Base-by-base conservation (phyloP, 2,329 filamentous ascomycete species). In the Pseudocercospora vitis region DNA sequence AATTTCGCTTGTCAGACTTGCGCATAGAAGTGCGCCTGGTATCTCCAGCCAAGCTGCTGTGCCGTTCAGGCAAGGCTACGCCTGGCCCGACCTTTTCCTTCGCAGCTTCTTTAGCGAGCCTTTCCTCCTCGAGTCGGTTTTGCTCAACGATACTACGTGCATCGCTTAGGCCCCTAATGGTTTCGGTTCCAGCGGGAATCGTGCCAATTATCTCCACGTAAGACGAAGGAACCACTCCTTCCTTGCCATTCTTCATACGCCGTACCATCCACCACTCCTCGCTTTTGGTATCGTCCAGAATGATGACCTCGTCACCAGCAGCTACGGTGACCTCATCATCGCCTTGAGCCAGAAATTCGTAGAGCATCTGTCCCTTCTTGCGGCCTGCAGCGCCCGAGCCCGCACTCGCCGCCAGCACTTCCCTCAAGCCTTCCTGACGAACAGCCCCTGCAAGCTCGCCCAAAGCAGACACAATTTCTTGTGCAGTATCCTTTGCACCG, bases 211-310 rank as follows among this genome's bases (percentile, higher is more conserved):
- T 78, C 71, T 99, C 92, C 63, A 99, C 86, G 67, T 97, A 99
- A 73, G 90, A 96, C 76, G 91, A 94, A 11, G 94, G 94, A 7
- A 99, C 91, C 21, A 99, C 94, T 32, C 94, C 94, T 74, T 96
- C 90, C 68, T 91, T 94, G 63, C 90, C 90, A 69, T 91, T 97
- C 75, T 91, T 95, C 59, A 96, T 68, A 29, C 91, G 84, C 55
- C 88, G 84, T 29, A 99, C 90, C 77, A 94, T 91, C 92, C 94
- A 97, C 94, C 94, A 99, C 69, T 99, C 94, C 55, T 96, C 91
- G 58, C 91, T 96, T 73, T 91, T 94, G 28, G 79, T 83, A 67
- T 96, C 91, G 68, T 99, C 92, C 52, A 97, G 71, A 50, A 99
- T 78, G 37, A 95, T 76, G 33, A 99, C 92, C 67, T 99, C 92